Percentiles rank a stretch among this genome's conserved stretches.
Conservation (phyloP, 1,139 yeast genomes). For the Debaryomyces singareniensis region DNA sequence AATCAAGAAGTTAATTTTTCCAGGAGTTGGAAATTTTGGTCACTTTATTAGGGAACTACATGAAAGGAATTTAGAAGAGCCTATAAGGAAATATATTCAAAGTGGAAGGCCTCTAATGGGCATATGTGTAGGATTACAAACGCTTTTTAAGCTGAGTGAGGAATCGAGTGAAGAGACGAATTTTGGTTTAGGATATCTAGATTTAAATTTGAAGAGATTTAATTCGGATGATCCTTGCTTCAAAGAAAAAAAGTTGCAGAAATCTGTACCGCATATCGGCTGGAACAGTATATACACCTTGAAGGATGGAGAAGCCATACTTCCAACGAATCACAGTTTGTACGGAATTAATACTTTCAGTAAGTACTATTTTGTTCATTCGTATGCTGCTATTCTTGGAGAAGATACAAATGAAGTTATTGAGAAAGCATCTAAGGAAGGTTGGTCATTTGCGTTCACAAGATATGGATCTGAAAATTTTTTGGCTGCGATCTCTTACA, state of each 20-base stretch:
- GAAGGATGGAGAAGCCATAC: conserved; percentile 10
- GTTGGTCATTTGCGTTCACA: conserved; percentile 76
- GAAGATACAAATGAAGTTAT: conserved; percentile 23
- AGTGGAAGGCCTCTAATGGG: conserved; percentile 89
- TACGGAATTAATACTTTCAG: conserved; percentile 59
- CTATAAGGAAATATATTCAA: conserved; percentile 56
- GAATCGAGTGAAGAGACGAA: conserved; percentile 54
- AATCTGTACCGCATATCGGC: conserved; percentile 94
- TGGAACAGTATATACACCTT: conserved; percentile 57
- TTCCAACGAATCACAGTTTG: conserved; percentile 24
- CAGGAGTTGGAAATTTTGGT: conserved; percentile 96
- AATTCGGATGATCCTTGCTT: conserved; percentile 35
- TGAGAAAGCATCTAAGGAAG: conserved; percentile 30
- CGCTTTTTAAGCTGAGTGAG: conserved; percentile 67
- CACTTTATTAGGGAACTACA: conserved; percentile 75
- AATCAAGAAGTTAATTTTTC: conserved; percentile 60
- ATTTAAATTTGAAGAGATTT: conserved; percentile 54
- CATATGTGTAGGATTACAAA: conserved; percentile 91
- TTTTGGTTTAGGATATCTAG: conserved; percentile 50
- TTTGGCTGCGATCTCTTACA: conserved; percentile 74
- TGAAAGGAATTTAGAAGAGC: conserved; percentile 55
- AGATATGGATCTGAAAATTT: conserved; percentile 75
- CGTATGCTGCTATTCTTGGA: conserved; percentile 69
- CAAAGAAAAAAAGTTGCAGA: conserved; percentile 19
- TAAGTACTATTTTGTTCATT: conserved; percentile 91